Base-by-base conservation (phyloP, 352 stramenopile genomes). In the Thalassiosira delicatula region DNA sequence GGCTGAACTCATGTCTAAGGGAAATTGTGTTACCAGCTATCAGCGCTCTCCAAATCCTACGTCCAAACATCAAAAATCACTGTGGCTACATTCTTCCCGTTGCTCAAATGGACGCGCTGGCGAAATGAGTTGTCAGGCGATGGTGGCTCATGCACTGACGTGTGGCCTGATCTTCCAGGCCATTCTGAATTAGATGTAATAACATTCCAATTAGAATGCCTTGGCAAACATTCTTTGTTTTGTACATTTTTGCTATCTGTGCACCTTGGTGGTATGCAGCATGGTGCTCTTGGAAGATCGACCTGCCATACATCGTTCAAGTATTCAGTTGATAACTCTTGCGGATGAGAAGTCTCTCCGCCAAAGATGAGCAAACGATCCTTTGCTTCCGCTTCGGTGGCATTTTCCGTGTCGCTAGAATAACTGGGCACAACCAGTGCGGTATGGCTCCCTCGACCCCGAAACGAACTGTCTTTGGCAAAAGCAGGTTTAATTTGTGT, bases 231-330 rank as follows among this genome's bases (percentile, higher is more conserved):
- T 32, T 32, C 25, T 19, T 46, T 63, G 42, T 77, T 46, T 33
- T 57, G 25, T 57, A 37, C 32, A n/a, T n/a, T n/a, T n/a, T n/a
- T n/a, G n/a, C n/a, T n/a, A n/a, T n/a, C n/a, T n/a, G 19, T 59
- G 62, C 73, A 84, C 19, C 44, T 62, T 30, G 12, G 33, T 0
- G 35, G 21, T 29, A 30, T 59, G 54, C 78, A 87, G 54, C 85
- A 91, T 27, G 85, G 83, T 27, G 79, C 72, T 40, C 53, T 79
- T 27, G 79, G 76, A 59, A 92, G 56, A 53, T 83, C 30, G 21
- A 90, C 67, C 46, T 84, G 61, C 91, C 91, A 95, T 3, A 94
- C 76, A 79, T 95, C 91, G 63, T 94, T 93, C 40, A 94, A 72
- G 76, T 90, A 92, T 27, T 17, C 51, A 29, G 73, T 88, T 27